Percentiles rank a stretch among this genome's conserved stretches.
phyloP scores from a whole-genome alignment of 2,329 filamentous ascomycete genomes.

The Aspergillus ibericus region DNA sequence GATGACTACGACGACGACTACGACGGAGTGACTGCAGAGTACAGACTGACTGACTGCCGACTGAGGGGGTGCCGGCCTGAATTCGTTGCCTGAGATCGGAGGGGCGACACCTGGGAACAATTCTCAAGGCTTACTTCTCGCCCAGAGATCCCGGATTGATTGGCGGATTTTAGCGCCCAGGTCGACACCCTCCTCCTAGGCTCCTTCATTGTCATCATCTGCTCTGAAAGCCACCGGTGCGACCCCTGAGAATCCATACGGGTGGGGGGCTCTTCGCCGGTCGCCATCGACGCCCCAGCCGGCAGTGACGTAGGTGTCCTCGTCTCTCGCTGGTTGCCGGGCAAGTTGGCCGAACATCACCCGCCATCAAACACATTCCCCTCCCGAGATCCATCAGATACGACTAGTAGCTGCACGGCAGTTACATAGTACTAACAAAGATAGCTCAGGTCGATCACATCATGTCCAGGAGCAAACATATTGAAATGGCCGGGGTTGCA shows the following conservation, averaged over 20 bases:
- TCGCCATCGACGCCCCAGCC: neutral
- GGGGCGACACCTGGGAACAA: neutral
- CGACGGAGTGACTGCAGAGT: too few species aligned
- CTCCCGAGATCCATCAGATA: neutral
- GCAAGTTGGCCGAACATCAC: neutral
- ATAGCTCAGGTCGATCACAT: too few species aligned
- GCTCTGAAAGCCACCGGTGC: too few species aligned
- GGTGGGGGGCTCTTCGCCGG: neutral
- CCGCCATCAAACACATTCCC: neutral
- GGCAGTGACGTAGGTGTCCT: slow-evolving; percentile 1
- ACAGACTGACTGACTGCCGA: neutral
- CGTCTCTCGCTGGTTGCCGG: neutral
- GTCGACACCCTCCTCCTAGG: too few species aligned
- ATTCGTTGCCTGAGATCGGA: slow-evolving; percentile 1
- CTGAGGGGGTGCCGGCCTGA: neutral
- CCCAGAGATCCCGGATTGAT: too few species aligned
- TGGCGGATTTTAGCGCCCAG: too few species aligned
- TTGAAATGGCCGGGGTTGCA: neutral
- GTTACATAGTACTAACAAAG: neutral
- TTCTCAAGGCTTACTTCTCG: too few species aligned
- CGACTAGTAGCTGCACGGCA: neutral
- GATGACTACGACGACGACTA: neutral
- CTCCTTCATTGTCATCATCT: neutral
- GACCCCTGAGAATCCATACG: neutral
- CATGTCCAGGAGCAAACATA: too few species aligned